phyloP scores from a whole-genome alignment of 2,329 filamentous ascomycete genomes.

The Diaporthe sp. region DNA sequence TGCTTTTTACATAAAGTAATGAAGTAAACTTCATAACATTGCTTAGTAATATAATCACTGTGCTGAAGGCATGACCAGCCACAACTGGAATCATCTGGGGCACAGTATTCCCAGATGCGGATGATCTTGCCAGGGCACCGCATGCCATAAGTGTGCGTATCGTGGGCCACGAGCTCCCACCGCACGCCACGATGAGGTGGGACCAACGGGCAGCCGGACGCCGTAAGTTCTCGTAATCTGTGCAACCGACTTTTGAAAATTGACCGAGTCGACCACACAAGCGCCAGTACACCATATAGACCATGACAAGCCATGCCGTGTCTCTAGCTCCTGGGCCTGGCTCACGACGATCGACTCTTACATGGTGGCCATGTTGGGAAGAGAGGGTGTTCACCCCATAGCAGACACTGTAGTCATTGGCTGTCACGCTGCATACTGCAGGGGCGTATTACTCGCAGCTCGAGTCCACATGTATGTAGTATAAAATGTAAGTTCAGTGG shows the following conservation, averaged over 20 bases:
- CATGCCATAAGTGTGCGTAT: no score
- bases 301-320: background rate
- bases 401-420: background rate
- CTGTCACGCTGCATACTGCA: background rate
- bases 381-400: slow-evolving; percentile 2
- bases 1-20: no score
- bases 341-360: background rate
- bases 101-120: no score
- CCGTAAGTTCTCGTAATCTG: background rate
- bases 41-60: no score
- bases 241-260: background rate
- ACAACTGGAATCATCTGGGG: no score
- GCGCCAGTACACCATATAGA: background rate
- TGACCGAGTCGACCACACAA: background rate
- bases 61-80: no score
- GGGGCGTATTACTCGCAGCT: background rate
- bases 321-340: background rate
- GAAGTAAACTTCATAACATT: no score
- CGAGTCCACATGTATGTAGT: background rate
- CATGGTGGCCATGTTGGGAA: background rate
- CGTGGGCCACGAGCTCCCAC: no score
- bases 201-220: background rate
- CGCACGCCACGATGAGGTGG: background rate
- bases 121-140: no score
- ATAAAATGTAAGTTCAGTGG: background rate